Evolutionary conservation across 1,284 basidiomycete genomes (phyloP), one percentile per base, ranked within the genome.

Genomic region (Puccinia horiana): DNA sequence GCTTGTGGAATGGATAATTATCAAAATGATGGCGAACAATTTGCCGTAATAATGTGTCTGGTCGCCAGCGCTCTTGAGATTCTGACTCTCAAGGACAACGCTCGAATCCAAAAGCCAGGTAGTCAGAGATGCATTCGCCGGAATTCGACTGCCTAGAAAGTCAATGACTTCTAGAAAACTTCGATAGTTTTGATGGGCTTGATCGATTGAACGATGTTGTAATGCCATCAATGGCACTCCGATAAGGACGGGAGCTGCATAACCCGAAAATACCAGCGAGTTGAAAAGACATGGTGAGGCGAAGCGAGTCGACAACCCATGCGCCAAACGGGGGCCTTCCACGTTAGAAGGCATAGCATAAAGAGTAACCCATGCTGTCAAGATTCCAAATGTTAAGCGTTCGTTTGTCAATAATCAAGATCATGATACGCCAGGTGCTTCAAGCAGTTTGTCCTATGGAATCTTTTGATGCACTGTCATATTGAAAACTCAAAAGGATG

Each of bases 241-340:
- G 32, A 61, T 61, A 1, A 61, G 58, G 4, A 61, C 29, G 12
- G 58, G 58, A 9, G 58, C 58, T 61, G 58, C 58, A 18, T 61
- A 61, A 12, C 58, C 58, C 12, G 32, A 26, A 12, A 61, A 18
- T 4, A 61, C n/a, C 6, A 61, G 29, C 6, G 58, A 32, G 58
- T 61, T 61, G 58, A 61, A 61, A 35, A 61, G 58, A 26, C 32
- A 29, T 61, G 58, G 58, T 61, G 58, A 61, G 58, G 58, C 58
- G 58, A 61, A 61, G 29, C 58, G 58, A 29, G 58, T 61, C 58
- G 58, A 61, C 58, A 35, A 61, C 58, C 29, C 32, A 61, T 61
- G 58, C 32, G 32, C 29, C 14, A 61, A 61, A 61, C 16, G 58
- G n/a, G 32, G 58, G 58, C 58, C 58, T 35, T 32, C 58, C 29